These are phyloP conservation scores for Escallonia herrerae DNA, from an alignment of 129 eudicot species.

Conservation along the genomic window DNA sequence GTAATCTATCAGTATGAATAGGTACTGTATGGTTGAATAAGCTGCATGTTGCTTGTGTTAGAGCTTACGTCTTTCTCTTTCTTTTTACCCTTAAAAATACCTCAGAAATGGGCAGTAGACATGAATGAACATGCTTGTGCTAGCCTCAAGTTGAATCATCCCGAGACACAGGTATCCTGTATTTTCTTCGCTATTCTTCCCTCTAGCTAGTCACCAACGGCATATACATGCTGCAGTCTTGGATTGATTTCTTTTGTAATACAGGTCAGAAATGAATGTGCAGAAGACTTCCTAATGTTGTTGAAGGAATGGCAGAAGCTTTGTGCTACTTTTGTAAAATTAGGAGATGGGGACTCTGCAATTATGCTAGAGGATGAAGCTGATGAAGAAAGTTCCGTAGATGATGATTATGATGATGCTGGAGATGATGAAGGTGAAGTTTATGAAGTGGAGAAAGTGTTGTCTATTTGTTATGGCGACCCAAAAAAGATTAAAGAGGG, in stretches of 20 bases:
- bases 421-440: slow-evolving; percentile 23
- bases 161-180: slow-evolving; percentile 36
- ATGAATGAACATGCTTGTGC: slow-evolving; percentile 34
- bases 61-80: background rate
- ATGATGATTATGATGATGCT: background rate
- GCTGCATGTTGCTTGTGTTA: background rate
- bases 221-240: background rate
- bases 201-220: background rate
- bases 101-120: slow-evolving; percentile 61
- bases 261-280: slow-evolving; percentile 50
- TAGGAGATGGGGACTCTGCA: too few relatives aligned
- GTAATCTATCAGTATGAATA: background rate
- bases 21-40: background rate
- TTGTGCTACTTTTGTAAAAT: slow-evolving; percentile 2
- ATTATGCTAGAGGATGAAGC: slow-evolving; percentile 12
- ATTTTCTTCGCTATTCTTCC: background rate
- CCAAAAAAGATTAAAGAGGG: slow-evolving; percentile 19
- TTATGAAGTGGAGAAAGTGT: slow-evolving; percentile 36
- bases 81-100: background rate
- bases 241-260: background rate
- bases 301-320: slow-evolving; percentile 45
- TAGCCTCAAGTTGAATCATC: slow-evolving; percentile 37
- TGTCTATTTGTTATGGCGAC: slow-evolving; percentile 44
- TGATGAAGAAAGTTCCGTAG: slow-evolving; percentile 19
- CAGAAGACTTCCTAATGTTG: slow-evolving; percentile 35